These are phyloP conservation scores for Citrus maxima DNA, from an alignment of 345 rosid genomes.

Conservation along the genomic window DNA sequence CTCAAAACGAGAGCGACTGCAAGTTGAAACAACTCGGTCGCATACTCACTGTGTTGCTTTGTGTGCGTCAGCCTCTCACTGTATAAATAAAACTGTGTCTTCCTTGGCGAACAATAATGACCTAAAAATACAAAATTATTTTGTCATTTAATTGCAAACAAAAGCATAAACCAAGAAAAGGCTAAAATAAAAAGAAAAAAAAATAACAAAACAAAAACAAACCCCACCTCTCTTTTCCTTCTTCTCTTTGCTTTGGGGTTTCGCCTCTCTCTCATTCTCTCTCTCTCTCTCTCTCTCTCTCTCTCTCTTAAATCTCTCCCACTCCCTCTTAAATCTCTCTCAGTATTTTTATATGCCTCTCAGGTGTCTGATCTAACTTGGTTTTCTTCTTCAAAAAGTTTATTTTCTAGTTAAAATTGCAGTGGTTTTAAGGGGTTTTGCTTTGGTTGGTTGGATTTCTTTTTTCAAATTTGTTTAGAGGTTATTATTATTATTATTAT, in stretches of 20 bases:
- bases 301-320: constrained; percentile 8
- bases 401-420: background rate
- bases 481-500: background rate
- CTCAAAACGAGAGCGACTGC: too few relatives aligned
- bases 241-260: constrained; percentile 34
- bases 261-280: constrained; percentile 21
- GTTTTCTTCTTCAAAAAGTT: background rate
- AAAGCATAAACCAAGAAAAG: too few relatives aligned
- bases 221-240: constrained; percentile 2
- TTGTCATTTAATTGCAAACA: too few relatives aligned
- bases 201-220: background rate
- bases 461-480: background rate
- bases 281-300: background rate
- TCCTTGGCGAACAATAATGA: too few relatives aligned
- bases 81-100: too few relatives aligned
- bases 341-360: constrained; percentile 24
- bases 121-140: too few relatives aligned
- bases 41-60: too few relatives aligned
- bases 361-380: constrained; percentile 41
- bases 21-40: too few relatives aligned
- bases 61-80: too few relatives aligned
- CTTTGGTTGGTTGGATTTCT: background rate
- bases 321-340: background rate
- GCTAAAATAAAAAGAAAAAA: background rate
- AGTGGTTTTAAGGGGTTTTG: constrained; percentile 10